Evolutionary conservation across 495 filamentous ascomycete species (phyloP).

Genomic region (Bacidia gigantensis): DNA sequence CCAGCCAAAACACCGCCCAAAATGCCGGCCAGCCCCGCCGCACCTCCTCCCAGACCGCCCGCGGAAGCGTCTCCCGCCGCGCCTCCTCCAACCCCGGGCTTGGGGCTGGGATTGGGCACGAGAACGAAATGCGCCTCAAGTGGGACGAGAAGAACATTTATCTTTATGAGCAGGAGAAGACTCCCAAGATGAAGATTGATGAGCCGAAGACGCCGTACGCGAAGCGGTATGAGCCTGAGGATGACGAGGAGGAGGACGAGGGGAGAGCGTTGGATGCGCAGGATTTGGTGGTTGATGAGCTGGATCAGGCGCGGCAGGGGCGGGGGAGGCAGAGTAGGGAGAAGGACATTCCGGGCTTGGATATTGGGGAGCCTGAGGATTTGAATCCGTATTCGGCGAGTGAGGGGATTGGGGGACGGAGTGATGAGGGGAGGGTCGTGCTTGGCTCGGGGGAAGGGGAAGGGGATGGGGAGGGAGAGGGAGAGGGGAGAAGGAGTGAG

Average conservation of each 20-base stretch:
- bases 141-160: slow-evolving; percentile 98
- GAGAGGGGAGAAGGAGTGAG: slow-evolving; percentile 31
- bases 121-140: slow-evolving; percentile 56
- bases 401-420: slow-evolving; percentile 17
- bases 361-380: slow-evolving; percentile 82
- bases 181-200: slow-evolving; percentile 93
- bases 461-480: slow-evolving; percentile 21
- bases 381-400: neutral
- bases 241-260: slow-evolving; percentile 77
- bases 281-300: slow-evolving; percentile 51
- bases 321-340: slow-evolving; percentile 34
- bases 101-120: slow-evolving; percentile 1
- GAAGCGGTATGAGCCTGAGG: slow-evolving; percentile 72
- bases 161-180: slow-evolving; percentile 87
- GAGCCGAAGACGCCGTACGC: slow-evolving; percentile 97
- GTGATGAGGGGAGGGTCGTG: slow-evolving; percentile 25
- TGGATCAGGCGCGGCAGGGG: slow-evolving; percentile 45
- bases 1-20: slow-evolving; percentile 80
- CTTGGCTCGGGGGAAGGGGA: slow-evolving; percentile 22
- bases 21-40: slow-evolving; percentile 69
- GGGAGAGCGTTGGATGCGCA: slow-evolving; percentile 43
- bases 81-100: slow-evolving; percentile 41
- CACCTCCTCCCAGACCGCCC: slow-evolving; percentile 55
- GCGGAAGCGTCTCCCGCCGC: slow-evolving; percentile 49
- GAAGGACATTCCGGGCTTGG: slow-evolving; percentile 81